phyloP scores from a whole-genome alignment of 352 stramenopile species.

The Phytophthora chlamydospora region DNA sequence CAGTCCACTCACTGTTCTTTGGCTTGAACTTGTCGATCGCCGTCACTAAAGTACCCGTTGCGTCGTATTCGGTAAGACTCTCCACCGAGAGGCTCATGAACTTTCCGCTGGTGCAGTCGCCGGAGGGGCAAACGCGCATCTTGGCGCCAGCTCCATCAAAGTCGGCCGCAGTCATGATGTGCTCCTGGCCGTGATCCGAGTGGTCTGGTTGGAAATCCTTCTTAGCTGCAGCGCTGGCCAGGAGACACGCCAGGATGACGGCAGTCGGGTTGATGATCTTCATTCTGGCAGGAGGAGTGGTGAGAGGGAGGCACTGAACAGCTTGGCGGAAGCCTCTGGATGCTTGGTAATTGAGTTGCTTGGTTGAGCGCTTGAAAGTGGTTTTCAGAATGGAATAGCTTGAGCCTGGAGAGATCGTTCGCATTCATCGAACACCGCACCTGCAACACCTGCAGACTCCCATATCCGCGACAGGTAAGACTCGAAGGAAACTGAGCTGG shows the following conservation, averaged over 20 bases:
- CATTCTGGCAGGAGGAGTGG: conserved; percentile 10
- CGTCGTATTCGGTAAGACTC: conserved; percentile 40
- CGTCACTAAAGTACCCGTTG: conserved; percentile 7
- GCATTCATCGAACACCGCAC: too few species aligned
- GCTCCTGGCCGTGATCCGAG: not conserved
- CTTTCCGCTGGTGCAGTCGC: conserved; percentile 82
- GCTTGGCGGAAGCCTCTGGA: not conserved
- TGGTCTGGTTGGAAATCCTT: conserved; percentile 14
- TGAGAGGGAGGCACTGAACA: not conserved
- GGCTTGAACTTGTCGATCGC: conserved; percentile 33
- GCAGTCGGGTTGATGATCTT: conserved; percentile 24
- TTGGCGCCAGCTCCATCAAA: conserved; percentile 39
- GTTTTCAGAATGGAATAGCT: conserved; percentile 17
- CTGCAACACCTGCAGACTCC: too few species aligned
- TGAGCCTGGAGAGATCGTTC: too few species aligned
- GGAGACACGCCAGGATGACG: conserved; percentile 19
- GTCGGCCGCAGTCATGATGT: conserved; percentile 43
- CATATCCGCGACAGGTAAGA: conserved; percentile 2
- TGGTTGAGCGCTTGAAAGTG: conserved; percentile 16
- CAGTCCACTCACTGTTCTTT: conserved; percentile 32
- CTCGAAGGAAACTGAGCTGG: not conserved
- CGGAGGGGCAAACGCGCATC: conserved; percentile 50
- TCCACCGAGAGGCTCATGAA: conserved; percentile 91
- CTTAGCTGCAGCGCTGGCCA: not conserved
- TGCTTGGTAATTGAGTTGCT: conserved; percentile 6